phyloP scores from a whole-genome alignment of 495 filamentous ascomycete genomes.

The Tuber indicum region DNA sequence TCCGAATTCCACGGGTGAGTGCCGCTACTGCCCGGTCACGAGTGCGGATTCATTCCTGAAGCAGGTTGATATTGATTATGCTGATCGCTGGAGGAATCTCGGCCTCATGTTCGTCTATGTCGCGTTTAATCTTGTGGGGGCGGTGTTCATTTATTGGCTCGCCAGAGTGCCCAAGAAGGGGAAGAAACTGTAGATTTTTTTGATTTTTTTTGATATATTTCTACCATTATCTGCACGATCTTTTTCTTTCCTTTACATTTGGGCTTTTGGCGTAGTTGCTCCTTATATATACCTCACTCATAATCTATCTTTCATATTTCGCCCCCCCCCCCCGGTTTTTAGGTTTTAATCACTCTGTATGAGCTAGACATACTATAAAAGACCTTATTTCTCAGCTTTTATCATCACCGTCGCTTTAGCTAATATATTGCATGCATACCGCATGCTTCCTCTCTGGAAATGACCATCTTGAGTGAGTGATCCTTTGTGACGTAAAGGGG shows the following conservation, averaged over 20 bases:
- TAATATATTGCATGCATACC: neutral
- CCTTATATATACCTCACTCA: neutral
- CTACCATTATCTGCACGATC: neutral
- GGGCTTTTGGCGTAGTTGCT: neutral
- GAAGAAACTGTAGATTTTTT: slow-evolving; percentile 41
- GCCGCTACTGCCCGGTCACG: slow-evolving; percentile 56
- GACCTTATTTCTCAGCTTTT: neutral
- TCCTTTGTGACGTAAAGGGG: neutral
- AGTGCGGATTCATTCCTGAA: slow-evolving; percentile 53
- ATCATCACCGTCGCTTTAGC: neutral
- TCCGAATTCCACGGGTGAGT: slow-evolving; percentile 45
- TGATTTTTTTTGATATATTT: neutral
- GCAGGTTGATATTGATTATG: slow-evolving; percentile 50
- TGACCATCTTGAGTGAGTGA: neutral
- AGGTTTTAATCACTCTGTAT: neutral
- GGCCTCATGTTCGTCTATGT: slow-evolving; percentile 54
- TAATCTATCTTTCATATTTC: neutral
- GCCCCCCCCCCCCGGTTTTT: neutral
- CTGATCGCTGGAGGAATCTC: slow-evolving; percentile 61
- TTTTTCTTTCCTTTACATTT: neutral
- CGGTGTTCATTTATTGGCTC: slow-evolving; percentile 71
- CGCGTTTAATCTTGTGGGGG: slow-evolving; percentile 68
- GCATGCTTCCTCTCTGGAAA: neutral
- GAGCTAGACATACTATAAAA: neutral
- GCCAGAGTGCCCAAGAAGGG: slow-evolving; percentile 66